Base-by-base conservation (phyloP, 73 alveolate species). In the Tetrahymena borealis region DNA sequence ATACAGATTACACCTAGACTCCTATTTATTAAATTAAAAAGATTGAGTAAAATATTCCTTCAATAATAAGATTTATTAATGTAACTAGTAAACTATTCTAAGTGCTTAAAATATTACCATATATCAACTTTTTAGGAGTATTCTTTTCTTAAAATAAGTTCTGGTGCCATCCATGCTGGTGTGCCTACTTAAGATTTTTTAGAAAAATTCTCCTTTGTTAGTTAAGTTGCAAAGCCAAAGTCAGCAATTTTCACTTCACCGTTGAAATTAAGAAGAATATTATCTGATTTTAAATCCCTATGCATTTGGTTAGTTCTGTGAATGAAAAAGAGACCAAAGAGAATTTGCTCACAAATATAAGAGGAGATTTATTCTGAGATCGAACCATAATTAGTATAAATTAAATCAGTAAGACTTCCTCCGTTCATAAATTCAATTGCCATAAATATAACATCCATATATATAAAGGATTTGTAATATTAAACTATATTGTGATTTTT, bases 141-240 rank as follows among this genome's bases (percentile, higher is more conserved):
- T 20, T 91, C 60, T 60, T 18, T 77, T 18, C 92, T 39, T 11
- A 38, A 32, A n/a, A 40, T 33, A 20, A 91, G 40, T 40, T 91
- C 94, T 28, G 94, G 94, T 16, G 94, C 94, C 94, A 91, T 91
- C 94, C 94, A 91, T 9, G 92, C 39, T 40, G 94, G 94, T 35
- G 78, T 91, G n/a, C 40, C 78, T 15, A 90, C 94, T 38, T 39
- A 35, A 40, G 94, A 39, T 33, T 90, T 35, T 39, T 78, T 38
- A 4, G 43, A 39, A 43, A 33, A 15, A 20, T 39, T 33, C 1
- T 90, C 94, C 13, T 60, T 43, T 35, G 92, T 33, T 0, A 98
- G 94, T 91, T 95, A 94, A 32, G 99, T 98, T 60, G 99, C 96
- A 38, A 95, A 98, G 9, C 99, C 99, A 93, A 97, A 98, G 94